Percentiles rank a stretch among this genome's conserved stretches.
Evolutionary conservation across 441 rosid genomes (phyloP).

Genomic region (Raphanus hybrid): DNA sequence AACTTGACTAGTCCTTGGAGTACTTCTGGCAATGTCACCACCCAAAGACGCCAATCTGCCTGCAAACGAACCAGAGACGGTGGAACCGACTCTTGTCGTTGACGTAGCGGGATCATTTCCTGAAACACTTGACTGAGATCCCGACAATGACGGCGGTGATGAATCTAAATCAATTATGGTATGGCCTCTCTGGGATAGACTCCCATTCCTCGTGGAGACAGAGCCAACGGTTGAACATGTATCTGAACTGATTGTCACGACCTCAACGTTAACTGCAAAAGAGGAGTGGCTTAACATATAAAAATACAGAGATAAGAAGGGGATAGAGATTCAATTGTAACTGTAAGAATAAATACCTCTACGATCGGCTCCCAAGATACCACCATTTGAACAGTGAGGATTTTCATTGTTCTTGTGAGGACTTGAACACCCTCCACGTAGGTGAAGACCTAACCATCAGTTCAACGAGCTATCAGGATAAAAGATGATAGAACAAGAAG

Average conservation of each 20-base stretch:
- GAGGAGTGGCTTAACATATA: conserved; percentile 30
- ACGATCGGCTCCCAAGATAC: conserved; percentile 41
- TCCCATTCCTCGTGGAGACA: conserved; percentile 44
- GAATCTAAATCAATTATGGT: conserved; percentile 37
- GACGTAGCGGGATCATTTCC: not conserved
- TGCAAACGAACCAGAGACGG: conserved; percentile 56
- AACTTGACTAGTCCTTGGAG: conserved; percentile 45
- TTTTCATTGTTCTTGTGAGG: conserved; percentile 35
- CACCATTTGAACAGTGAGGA: conserved; percentile 48
- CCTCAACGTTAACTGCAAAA: conserved; percentile 66
- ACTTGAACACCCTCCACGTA: conserved; percentile 43
- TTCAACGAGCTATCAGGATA: conserved; percentile 38
- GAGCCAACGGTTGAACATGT: conserved; percentile 52
- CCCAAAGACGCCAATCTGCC: conserved; percentile 52
- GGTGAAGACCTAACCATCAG: conserved; percentile 63
- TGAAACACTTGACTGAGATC: conserved; percentile 49
- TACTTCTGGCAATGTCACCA: conserved; percentile 46
- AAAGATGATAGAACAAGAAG: conserved; percentile 18
- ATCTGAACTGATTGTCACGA: conserved; percentile 64
- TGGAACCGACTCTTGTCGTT: conserved; percentile 57
- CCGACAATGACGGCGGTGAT: conserved; percentile 36
- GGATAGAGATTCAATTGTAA: conserved; percentile 27
- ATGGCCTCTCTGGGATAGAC: conserved; percentile 54
- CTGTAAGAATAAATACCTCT: conserved; percentile 54
- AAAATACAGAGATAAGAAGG: not conserved